Conservation (phyloP, 495 filamentous ascomycete genomes). For the Talaromyces nanjingensis region DNA sequence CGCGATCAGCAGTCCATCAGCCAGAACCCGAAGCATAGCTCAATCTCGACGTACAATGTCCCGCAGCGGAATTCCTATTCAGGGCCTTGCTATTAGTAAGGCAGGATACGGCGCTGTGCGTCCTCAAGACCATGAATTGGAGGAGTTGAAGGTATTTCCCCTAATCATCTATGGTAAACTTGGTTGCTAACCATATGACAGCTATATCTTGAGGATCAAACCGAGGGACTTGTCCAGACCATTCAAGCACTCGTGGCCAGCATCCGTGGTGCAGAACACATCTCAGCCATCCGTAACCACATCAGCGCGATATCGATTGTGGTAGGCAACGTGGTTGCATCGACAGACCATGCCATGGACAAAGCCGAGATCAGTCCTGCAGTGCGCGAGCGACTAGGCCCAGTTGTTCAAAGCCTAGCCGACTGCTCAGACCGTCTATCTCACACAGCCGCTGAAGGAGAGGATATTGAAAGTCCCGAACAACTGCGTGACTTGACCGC, state of each 20-base stretch:
- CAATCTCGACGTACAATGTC: constrained; percentile 11
- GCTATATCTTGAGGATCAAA: constrained; percentile 82
- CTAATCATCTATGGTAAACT: neutral
- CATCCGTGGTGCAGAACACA: constrained; percentile 63
- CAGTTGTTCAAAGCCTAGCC: constrained; percentile 56
- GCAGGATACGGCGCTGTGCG: constrained; percentile 29
- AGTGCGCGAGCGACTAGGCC: constrained; percentile 50
- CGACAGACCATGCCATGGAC: constrained; percentile 54
- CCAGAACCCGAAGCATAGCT: constrained; percentile 20
- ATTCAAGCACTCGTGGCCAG: constrained; percentile 76
- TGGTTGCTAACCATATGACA: constrained; percentile 16
- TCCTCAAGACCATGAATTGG: constrained; percentile 50
- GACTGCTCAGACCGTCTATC: constrained; percentile 59
- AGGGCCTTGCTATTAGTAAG: constrained; percentile 18
- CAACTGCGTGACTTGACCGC: constrained; percentile 60
- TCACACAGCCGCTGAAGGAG: constrained; percentile 58
- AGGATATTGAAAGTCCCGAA: constrained; percentile 42
- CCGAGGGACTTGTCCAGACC: constrained; percentile 68
- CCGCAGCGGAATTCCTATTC: constrained; percentile 21
- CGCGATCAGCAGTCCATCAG: constrained; percentile 40
- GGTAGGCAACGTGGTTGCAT: constrained; percentile 59
- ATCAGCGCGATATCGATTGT: constrained; percentile 64
- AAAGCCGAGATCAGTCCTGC: constrained; percentile 30
- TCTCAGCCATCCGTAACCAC: constrained; percentile 60
- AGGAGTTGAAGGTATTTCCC: constrained; percentile 58